Evolutionary conservation across 345 rosid species (phyloP).

Genomic region (Pseudoturritis turrita): DNA sequence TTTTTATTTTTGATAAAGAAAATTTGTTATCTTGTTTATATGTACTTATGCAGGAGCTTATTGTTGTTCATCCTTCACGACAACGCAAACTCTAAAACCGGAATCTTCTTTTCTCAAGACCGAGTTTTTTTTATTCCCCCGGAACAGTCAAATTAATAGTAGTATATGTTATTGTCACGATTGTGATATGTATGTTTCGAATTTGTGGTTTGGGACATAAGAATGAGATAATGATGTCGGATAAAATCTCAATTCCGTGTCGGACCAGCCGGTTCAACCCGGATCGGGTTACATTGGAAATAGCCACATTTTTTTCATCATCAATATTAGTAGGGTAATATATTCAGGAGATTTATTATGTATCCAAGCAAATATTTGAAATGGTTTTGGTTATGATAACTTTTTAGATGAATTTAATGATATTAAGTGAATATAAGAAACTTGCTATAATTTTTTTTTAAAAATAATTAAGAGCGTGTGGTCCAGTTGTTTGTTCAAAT

Average conservation of each 20-base stretch:
- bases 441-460: too few relatives aligned
- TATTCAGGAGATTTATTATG: too few relatives aligned
- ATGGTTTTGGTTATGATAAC: too few relatives aligned
- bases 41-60: slow-evolving; percentile 8
- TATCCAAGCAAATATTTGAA: too few relatives aligned
- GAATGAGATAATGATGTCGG: not conserved
- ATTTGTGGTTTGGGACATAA: not conserved
- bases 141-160: not conserved
- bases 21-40: too few relatives aligned
- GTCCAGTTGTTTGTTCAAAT: too few relatives aligned
- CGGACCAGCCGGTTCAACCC: too few relatives aligned
- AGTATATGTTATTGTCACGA: not conserved
- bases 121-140: not conserved
- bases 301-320: not conserved
- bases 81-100: slow-evolving; percentile 17
- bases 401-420: too few relatives aligned
- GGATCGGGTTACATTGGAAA: not conserved
- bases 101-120: not conserved
- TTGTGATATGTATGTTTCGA: not conserved
- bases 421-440: too few relatives aligned
- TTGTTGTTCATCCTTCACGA: slow-evolving; percentile 18
- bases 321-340: too few relatives aligned
- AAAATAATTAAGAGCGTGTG: too few relatives aligned
- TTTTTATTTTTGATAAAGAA: too few relatives aligned
- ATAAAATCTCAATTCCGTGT: not conserved